These are phyloP conservation scores for Xylariaceae sp. DNA, from an alignment of 2,329 filamentous ascomycete genomes.

Conservation along the genomic window DNA sequence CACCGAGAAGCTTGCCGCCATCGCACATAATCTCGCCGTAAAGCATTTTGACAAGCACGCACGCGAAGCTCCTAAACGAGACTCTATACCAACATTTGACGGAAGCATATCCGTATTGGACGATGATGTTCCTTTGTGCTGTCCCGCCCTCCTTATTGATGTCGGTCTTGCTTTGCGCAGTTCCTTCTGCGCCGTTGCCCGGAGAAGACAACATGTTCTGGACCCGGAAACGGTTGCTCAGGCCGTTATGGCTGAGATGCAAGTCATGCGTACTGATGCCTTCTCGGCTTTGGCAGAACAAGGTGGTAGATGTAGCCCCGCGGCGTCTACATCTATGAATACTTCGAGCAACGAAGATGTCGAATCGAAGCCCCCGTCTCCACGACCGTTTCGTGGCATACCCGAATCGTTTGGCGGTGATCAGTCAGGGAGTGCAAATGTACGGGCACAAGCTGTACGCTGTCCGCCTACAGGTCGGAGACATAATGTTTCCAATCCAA, in stretches of 20 bases:
- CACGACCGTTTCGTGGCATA: neutral
- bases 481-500: slow-evolving; percentile 20
- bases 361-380: slow-evolving; percentile 15
- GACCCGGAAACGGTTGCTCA: slow-evolving; percentile 42
- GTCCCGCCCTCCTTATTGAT: slow-evolving; percentile 43
- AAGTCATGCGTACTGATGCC: slow-evolving; percentile 24
- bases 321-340: slow-evolving; percentile 14
- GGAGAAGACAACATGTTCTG: slow-evolving; percentile 38
- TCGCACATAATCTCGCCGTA: slow-evolving; percentile 41
- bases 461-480: slow-evolving; percentile 17
- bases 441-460: slow-evolving; percentile 18
- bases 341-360: slow-evolving; percentile 3
- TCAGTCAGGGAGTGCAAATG: slow-evolving; percentile 14
- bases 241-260: slow-evolving; percentile 39
- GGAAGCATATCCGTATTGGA: slow-evolving; percentile 28
- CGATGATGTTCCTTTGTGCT: slow-evolving; percentile 40
- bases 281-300: slow-evolving; percentile 19
- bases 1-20: slow-evolving; percentile 33
- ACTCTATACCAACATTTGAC: slow-evolving; percentile 28
- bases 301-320: slow-evolving; percentile 18
- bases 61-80: slow-evolving; percentile 33
- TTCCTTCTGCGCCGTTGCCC: slow-evolving; percentile 46
- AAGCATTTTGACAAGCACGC: slow-evolving; percentile 46
- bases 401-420: slow-evolving; percentile 8
- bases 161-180: slow-evolving; percentile 43